These are phyloP conservation scores for peach (Prunus persica) DNA, from an alignment of 306 rosid species.

Conservation along the genomic window Prunus_persica_NCBIv2 NC_034010.1:28976001-28976500, in stretches of 20 bases:
- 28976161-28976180: conserved; percentile 6
- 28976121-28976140: conserved; percentile 7
- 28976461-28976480: too few species aligned
- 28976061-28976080: not conserved
- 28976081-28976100: not conserved
- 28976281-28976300: not conserved
- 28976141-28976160: conserved; percentile 3
- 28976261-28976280: not conserved
- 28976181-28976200: conserved; percentile 11
- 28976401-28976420: too few species aligned
- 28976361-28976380: not conserved
- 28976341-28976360: conserved; percentile 7
- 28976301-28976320: not conserved
- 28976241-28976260: not conserved
- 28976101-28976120: not conserved
- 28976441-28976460: too few species aligned
- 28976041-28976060: too few species aligned
- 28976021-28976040: too few species aligned
- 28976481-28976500: too few species aligned
- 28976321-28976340: not conserved
- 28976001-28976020: too few species aligned
- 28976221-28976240: conserved; percentile 7
- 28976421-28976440: too few species aligned
- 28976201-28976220: conserved; percentile 18
- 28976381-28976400: too few species aligned